Evolutionary conservation across 768 basidiomycete species (phyloP).

Genomic region (Termitomyces sp.): DNA sequence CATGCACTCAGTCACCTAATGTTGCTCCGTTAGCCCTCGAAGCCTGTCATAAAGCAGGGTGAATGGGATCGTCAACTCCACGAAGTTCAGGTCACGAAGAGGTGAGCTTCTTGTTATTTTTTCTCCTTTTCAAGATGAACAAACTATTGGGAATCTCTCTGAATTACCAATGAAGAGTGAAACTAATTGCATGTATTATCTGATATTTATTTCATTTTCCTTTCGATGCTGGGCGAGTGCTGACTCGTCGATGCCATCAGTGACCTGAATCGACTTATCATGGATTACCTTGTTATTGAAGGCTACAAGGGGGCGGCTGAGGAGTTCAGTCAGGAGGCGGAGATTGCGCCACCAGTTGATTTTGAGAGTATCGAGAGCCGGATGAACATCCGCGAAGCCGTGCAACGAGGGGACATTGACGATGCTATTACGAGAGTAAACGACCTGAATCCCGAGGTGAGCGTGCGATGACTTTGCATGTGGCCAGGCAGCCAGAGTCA

Average conservation of each 20-base stretch:
- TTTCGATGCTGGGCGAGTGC: constrained; percentile 12
- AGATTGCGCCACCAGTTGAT: constrained; percentile 70
- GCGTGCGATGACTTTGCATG: constrained; percentile 31
- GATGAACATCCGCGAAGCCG: constrained; percentile 90
- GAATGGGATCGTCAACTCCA: constrained; percentile 86
- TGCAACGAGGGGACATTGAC: constrained; percentile 92
- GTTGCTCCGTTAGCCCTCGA: constrained; percentile 32
- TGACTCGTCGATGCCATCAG: constrained; percentile 36
- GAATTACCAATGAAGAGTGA: constrained; percentile 63
- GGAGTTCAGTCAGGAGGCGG: constrained; percentile 88
- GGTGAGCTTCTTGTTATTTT: constrained; percentile 50
- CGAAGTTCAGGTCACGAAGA: constrained; percentile 79
- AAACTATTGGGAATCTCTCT: constrained; percentile 99
- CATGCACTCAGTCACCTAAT: constrained; percentile 1
- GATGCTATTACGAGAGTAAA: constrained; percentile 95
- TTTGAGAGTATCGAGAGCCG: constrained; percentile 90
- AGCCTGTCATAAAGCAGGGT: constrained; percentile 59
- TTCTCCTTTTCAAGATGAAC: constrained; percentile 48
- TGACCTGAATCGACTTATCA: constrained; percentile 89
- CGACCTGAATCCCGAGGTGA: constrained; percentile 94
- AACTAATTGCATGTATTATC: constrained; percentile 84
- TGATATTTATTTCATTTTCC: constrained; percentile 41
- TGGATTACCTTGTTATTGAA: constrained; percentile 97
- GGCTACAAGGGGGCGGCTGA: constrained; percentile 96
- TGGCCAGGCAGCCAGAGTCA: constrained; percentile 17